phyloP scores from a whole-genome alignment of 2,329 filamentous ascomycete genomes.

The Aureobasidium sp. region DNA sequence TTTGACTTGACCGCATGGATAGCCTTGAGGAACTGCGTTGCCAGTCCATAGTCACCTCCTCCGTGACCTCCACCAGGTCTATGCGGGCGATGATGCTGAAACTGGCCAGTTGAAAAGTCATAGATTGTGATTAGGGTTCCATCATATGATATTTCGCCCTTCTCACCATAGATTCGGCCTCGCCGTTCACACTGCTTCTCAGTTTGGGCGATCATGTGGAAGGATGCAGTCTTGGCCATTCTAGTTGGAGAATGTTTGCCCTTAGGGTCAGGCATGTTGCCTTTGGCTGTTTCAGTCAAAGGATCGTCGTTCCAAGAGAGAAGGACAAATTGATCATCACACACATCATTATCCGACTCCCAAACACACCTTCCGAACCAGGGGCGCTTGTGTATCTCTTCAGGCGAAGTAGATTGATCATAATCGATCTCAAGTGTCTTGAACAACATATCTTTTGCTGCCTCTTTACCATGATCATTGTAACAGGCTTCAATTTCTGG shows the following conservation, averaged over 20 bases:
- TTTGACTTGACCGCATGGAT: slow-evolving; percentile 71
- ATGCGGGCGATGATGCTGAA: slow-evolving; percentile 43
- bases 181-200: slow-evolving; percentile 80
- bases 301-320: slow-evolving; percentile 77
- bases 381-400: slow-evolving; percentile 43
- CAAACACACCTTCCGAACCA: slow-evolving; percentile 96
- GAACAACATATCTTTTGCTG: slow-evolving; percentile 47
- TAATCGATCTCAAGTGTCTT: slow-evolving; percentile 49
- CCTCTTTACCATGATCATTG: slow-evolving; percentile 36
- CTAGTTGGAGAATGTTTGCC: slow-evolving; percentile 28
- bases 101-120: slow-evolving; percentile 57
- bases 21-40: slow-evolving; percentile 74
- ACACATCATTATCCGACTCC: slow-evolving; percentile 87
- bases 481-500: slow-evolving; percentile 82
- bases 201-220: slow-evolving; percentile 93
- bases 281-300: slow-evolving; percentile 21
- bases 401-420: slow-evolving; percentile 41
- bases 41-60: slow-evolving; percentile 73
- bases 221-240: slow-evolving; percentile 73
- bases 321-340: slow-evolving; percentile 85
- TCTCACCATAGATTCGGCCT: slow-evolving; percentile 76
- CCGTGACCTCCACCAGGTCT: slow-evolving; percentile 55
- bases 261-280: background rate
- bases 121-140: slow-evolving; percentile 68
- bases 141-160: slow-evolving; percentile 82